Base-by-base conservation (phyloP, 768 basidiomycete genomes). In the Suillus brevipes region DNA sequence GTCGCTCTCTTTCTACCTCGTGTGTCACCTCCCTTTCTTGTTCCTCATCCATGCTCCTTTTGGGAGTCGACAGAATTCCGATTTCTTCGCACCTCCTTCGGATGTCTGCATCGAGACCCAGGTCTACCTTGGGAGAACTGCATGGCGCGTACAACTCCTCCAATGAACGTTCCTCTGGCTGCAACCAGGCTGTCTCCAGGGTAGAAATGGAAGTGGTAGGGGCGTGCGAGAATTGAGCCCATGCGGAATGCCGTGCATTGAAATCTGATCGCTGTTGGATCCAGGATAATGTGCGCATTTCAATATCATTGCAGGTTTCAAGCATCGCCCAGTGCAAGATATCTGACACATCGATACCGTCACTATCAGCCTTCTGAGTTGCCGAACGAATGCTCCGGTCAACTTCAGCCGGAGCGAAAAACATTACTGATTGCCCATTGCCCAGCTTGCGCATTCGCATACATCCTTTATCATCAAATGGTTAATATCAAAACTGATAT, bases 391-490 rank as follows among this genome's bases (percentile, higher is more conserved):
- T 82, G 2, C 65, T 61, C 16, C 65, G 67, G 61, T 81, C 78
- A 5, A 83, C 73, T 56, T 83, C 82, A 0, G 71, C 68, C 8
- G 84, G 78, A 16, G 81, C 83, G 55, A 82, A 81, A 67, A 85
- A 84, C 62, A 80, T 71, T 28, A 84, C 69, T 3, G 83, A 81
- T 64, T 85, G 84, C 1, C 79, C 81, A 12, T 73, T 68, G 18
- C 84, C 84, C 1, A 85, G 75, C 67, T 79, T 77, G 4, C 84
- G 77, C 84, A 85, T 83, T 16, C 84, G 75, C 84, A 85, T 85
- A 61, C 84, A 85, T 6, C 83, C 84, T 84, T 25, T 23, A 1
- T 6, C 16, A 28, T 37, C 13, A 16, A 7, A 20, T 14, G 10
- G 28, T 53, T 3, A 20, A 28, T 8, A 53, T 53, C 18, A 34